phyloP scores from a whole-genome alignment of 208 protist genomes.

The Trypanosoma lewisi region DNA sequence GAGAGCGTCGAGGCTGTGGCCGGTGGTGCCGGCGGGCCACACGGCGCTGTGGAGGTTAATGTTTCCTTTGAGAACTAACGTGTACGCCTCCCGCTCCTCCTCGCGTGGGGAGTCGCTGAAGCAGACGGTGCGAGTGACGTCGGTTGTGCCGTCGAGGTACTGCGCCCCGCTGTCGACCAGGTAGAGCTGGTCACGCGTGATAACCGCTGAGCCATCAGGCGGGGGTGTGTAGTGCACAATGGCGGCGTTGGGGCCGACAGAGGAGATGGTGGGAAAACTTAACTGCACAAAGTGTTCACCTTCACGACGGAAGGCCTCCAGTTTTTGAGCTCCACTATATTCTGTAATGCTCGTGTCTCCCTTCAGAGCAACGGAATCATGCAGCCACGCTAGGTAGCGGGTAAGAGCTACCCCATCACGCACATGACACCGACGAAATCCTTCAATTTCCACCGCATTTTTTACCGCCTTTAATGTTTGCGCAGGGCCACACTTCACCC shows the following conservation, averaged over 20 bases:
- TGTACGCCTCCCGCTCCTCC: conserved; percentile 91
- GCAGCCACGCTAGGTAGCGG: conserved; percentile 91
- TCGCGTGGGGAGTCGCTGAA: conserved; percentile 59
- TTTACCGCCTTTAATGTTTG: conserved; percentile 91
- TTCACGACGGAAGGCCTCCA: conserved; percentile 78
- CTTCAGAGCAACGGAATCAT: conserved; percentile 54
- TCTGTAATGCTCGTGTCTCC: conserved; percentile 82
- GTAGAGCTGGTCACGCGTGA: conserved; percentile 78
- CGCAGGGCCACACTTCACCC: conserved; percentile 61
- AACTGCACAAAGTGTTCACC: conserved; percentile 85
- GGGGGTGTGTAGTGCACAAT: conserved; percentile 95
- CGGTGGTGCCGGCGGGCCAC: conserved; percentile 87
- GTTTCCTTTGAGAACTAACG: conserved; percentile 95
- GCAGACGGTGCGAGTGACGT: conserved; percentile 96
- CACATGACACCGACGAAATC: conserved; percentile 91
- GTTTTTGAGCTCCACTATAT: conserved; percentile 65
- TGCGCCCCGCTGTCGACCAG: conserved; percentile 96
- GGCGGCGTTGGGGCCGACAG: conserved; percentile 88
- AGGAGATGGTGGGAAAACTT: conserved; percentile 93
- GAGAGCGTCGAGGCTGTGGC: conserved; percentile 85
- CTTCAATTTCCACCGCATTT: conserved; percentile 89
- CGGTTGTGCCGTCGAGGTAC: conserved; percentile 96
- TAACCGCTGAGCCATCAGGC: conserved; percentile 51
- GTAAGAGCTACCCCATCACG: conserved; percentile 92
- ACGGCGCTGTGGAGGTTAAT: conserved; percentile 77